Conservation (phyloP, 768 basidiomycete species). For the Fistulinella prunicolor region DNA sequence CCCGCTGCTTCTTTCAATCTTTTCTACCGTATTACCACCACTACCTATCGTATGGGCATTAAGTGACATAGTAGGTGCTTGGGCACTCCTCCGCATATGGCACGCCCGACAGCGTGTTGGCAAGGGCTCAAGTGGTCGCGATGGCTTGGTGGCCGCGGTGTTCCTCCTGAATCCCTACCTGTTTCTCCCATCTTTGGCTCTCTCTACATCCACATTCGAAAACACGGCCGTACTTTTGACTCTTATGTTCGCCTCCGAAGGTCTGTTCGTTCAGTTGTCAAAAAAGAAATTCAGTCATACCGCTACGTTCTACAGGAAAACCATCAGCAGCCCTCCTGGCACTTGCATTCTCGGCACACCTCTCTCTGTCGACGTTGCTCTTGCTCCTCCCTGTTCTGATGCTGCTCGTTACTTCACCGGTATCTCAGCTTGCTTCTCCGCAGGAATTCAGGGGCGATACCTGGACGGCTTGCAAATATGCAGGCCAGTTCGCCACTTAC, state of each 20-base stretch:
- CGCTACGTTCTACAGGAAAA: constrained; percentile 44
- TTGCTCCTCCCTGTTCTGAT: constrained; percentile 65
- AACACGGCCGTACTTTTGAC: constrained; percentile 66
- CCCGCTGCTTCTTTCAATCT: constrained; percentile 72
- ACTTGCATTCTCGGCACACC: constrained; percentile 68
- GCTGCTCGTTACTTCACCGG: constrained; percentile 57
- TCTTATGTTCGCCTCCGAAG: constrained; percentile 67
- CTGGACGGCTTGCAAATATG: constrained; percentile 26
- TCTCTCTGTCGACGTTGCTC: constrained; percentile 68
- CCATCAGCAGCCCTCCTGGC: constrained; percentile 55
- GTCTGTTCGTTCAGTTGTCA: constrained; percentile 35
- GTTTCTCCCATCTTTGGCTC: constrained; percentile 71
- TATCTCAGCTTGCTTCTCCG: constrained; percentile 69
- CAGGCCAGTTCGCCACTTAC: constrained; percentile 51
- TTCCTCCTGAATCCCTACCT: constrained; percentile 91
- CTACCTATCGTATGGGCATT: constrained; percentile 67
- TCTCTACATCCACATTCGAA: constrained; percentile 81
- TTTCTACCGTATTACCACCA: constrained; percentile 64
- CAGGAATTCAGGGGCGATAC: constrained; percentile 24
- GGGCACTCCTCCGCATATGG: constrained; percentile 68
- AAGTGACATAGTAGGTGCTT: constrained; percentile 65
- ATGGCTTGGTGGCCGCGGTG: constrained; percentile 57
- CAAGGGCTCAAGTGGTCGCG: constrained; percentile 42
- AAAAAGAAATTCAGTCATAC: neutral
- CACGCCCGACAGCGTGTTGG: constrained; percentile 52